Evolutionary conservation across 2,329 filamentous ascomycete genomes (phyloP), one percentile per base, ranked within the genome.

Genomic region (Sclerotinia subarctica): DNA sequence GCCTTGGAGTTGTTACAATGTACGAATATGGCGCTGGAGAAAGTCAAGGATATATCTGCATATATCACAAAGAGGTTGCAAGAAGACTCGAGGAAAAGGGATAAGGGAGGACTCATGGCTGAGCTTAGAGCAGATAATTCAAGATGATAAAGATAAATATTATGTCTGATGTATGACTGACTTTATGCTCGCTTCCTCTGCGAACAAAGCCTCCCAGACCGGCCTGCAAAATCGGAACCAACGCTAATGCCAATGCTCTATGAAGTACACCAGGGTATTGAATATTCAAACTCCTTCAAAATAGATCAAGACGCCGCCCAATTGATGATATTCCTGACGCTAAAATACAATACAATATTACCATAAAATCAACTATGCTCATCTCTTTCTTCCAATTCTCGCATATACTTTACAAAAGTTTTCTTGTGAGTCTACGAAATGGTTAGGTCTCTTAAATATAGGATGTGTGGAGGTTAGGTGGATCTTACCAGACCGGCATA

Each of bases 381-480:
- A 47, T 75, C 74, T n/a, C 71, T 71, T 57, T 90, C 84, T 76
- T 95, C 91, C 57, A 94, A 81, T 76, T 96, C 90, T 73, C 94
- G 92, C 79, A 96, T 90, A 77, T 96, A 97, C 78, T 92, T 94
- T 69, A 97, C 94, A 81, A 99, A 98, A 5, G 88, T 90, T 82
- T 99, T 99, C 82, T 98, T 98, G 79, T 99, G 95, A 63, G 90
- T 86, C 89, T 92, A 67, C 49, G 54, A 19, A 6, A 58, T 24
- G 65, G 70, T 60, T 73, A 71, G 73, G 35, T 53, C 35, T 38
- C 24, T 52, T 35, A 24, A 7, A 47, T 70, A 68, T 49, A 49
- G 26, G 6, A 63, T 62, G 42, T 21, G 56, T 26, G 17, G n/a
- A 17, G 35, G 15, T 49, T 49, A 26, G 64, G 35, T 3, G 11